phyloP scores from a whole-genome alignment of 495 filamentous ascomycete genomes.

The Aspergillus leporis region DNA sequence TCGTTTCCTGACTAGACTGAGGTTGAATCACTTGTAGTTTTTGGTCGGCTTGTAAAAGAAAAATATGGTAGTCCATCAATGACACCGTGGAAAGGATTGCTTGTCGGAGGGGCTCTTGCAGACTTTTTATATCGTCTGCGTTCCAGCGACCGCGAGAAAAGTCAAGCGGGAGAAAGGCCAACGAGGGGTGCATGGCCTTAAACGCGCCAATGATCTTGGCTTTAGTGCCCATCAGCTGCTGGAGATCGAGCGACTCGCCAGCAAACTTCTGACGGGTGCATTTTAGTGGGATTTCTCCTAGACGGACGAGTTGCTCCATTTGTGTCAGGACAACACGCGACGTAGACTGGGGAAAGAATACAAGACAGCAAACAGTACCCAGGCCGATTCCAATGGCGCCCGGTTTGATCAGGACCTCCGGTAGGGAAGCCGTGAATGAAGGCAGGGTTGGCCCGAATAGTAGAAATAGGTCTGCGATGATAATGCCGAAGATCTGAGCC shows the following conservation, averaged over 20 bases:
- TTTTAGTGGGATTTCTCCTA: conserved; percentile 8
- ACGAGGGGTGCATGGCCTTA: conserved; percentile 16
- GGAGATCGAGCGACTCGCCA: conserved; percentile 4
- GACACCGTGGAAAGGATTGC: conserved; percentile 12
- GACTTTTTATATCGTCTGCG: conserved; percentile 14
- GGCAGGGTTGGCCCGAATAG: conserved; percentile 18
- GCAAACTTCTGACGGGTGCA: conserved; percentile 10
- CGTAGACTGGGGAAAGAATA: conserved; percentile 25
- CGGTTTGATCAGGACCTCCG: conserved; percentile 17
- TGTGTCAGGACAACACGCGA: conserved; percentile 12
- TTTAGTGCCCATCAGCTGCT: conserved; percentile 5
- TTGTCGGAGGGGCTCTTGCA: conserved; percentile 15
- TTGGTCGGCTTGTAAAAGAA: conserved; percentile 3
- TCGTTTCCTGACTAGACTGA: not conserved
- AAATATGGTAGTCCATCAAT: conserved; percentile 20
- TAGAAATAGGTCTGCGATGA: conserved; percentile 24
- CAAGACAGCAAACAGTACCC: conserved; percentile 14
- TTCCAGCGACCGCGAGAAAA: conserved; percentile 22
- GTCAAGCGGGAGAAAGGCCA: conserved; percentile 25
- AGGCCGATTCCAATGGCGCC: conserved; percentile 21
- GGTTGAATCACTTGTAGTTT: conserved; percentile 4
- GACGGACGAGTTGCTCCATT: conserved; percentile 14
- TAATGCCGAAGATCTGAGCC: conserved; percentile 22
- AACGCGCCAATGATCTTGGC: conserved; percentile 11
- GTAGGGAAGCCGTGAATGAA: conserved; percentile 16